Evolutionary conservation across 2,329 filamentous ascomycete species (phyloP), one percentile per base, ranked within the genome.

Genomic region (Pezicula carpinea): DNA sequence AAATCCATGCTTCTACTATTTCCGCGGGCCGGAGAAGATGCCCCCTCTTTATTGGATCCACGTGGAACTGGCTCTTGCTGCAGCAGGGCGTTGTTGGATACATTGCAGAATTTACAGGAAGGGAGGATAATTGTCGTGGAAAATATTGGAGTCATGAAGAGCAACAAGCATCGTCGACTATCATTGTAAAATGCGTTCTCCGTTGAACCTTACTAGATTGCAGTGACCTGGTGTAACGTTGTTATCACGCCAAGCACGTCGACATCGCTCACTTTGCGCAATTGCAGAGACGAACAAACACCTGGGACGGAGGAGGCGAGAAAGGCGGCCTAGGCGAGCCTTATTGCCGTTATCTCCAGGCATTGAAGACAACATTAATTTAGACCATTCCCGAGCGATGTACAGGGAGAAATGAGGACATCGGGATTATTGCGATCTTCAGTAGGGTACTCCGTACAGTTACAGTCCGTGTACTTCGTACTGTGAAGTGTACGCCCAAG

Each of bases 31-130:
- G 66, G 62, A 59, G 39, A 58, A 65, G 6, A 70, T 76, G 5
- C n/a, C 75, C 76, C 1, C 66, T 80, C 15, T 63, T 79, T 40
- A 76, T 80, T 51, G 73, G 75, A 21, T 81, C 80, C 63, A 77
- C 76, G 1, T 67, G 75, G 36, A 70, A 71, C 43, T 77, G 71
- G 69, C 69, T 70, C 2, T 64, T 79, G 50, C 65, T 80, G 2
- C 66, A 75, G 10, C 77, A 80, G 59, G 65, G 70, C 6, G 71
- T 80, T 3, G 68, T 76, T 14, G 71, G 67, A 19, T 81, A 80
- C 60, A 71, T 81, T 53, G 72, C 75, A 1, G 26, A n/a, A n/a
- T n/a, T n/a, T n/a, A 73, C 74, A 2, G 77, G 77, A 39, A 80
- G 76, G 76, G 65, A 65, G 21, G 69, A 78, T 50, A 78, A 72